Base-by-base conservation (phyloP, 176 grass and related monocot genomes). In the Aegilops tauschii region DNA sequence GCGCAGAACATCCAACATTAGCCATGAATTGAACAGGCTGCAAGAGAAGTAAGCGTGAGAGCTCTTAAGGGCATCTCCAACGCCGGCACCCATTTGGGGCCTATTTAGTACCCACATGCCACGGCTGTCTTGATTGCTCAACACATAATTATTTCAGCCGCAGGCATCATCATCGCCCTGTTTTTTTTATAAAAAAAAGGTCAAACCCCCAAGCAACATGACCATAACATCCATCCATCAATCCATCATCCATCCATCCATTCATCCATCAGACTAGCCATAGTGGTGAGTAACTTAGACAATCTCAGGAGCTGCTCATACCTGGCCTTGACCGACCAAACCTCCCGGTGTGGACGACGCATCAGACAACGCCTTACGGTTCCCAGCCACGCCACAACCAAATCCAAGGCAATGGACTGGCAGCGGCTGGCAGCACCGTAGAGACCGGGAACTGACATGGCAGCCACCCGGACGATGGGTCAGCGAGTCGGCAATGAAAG, bases 361-460 rank as follows among this genome's bases (percentile, higher is more conserved):
- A 14, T 68, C 78, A 71, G 36, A 69, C 28, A 10, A 72, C 71
- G 63, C 63, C 3, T 0, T 36, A 76, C 21, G 62, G 78, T 77
- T 77, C 71, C 78, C 78, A 77, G 63, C 49, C 16, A 49, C 13
- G 36, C 61, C 30, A 12, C 78, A 61, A 45, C 44, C 25, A 3
- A 68, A n/a, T 71, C 44, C 23, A 76, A 36, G 3, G 45, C 34
- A 76, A 44, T 66, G 32, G 59, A 80, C 25, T 7, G 47, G 69
- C 20, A 78, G 30, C 11, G 3, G 84, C 40, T 31, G 87, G 87
- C 39, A 30, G 88, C 72, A 82, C 83, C 83, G 1, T 59, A 61
- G 27, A 17, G 20, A 54, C 8, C 14, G 61, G 1, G 6, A 59
- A 27, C 35, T 54, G 71, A 82, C 2, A 11, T 50, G 7, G 66